Evolutionary conservation across 2,329 filamentous ascomycete genomes (phyloP).

Genomic region (Aspergillus sp.): DNA sequence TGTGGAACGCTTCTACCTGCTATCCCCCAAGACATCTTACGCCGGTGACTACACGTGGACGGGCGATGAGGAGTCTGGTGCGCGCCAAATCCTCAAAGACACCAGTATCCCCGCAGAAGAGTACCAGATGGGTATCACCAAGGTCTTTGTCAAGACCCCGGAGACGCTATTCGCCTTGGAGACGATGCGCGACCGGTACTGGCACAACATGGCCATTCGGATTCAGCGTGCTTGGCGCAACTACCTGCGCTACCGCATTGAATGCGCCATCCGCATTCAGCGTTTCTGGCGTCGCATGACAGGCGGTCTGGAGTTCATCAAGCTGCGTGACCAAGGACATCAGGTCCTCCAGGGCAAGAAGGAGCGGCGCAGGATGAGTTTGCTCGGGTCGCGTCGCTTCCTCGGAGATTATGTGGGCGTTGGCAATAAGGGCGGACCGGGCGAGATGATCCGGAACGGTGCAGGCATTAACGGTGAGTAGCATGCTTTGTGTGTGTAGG

Average conservation of each 20-base stretch:
- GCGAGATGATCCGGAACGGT: constrained; percentile 75
- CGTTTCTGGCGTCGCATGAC: constrained; percentile 94
- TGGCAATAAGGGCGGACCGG: constrained; percentile 75
- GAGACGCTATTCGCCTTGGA: constrained; percentile 96
- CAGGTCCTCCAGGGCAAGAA: constrained; percentile 79
- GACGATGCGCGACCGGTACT: constrained; percentile 96
- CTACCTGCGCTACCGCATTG: constrained; percentile 86
- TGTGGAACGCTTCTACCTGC: constrained; percentile 91
- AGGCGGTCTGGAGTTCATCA: constrained; percentile 83
- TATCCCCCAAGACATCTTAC: constrained; percentile 93
- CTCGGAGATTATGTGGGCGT: constrained; percentile 93
- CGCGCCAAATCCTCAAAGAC: constrained; percentile 91
- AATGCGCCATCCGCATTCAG: constrained; percentile 92
- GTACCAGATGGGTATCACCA: constrained; percentile 95
- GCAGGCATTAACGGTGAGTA: constrained; percentile 67
- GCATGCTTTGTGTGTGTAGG: not conserved
- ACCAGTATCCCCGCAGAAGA: constrained; percentile 94
- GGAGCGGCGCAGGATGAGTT: constrained; percentile 85
- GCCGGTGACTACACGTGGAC: constrained; percentile 97
- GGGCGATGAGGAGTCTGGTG: constrained; percentile 81
- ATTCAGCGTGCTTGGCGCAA: constrained; percentile 98
- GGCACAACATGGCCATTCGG: constrained; percentile 98
- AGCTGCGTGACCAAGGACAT: constrained; percentile 86
- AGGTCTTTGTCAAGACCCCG: constrained; percentile 97
- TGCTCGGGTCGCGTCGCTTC: constrained; percentile 88